Evolutionary conservation across 108 stramenopile genomes (phyloP).

Genomic region (Cyclotella sp.): DNA sequence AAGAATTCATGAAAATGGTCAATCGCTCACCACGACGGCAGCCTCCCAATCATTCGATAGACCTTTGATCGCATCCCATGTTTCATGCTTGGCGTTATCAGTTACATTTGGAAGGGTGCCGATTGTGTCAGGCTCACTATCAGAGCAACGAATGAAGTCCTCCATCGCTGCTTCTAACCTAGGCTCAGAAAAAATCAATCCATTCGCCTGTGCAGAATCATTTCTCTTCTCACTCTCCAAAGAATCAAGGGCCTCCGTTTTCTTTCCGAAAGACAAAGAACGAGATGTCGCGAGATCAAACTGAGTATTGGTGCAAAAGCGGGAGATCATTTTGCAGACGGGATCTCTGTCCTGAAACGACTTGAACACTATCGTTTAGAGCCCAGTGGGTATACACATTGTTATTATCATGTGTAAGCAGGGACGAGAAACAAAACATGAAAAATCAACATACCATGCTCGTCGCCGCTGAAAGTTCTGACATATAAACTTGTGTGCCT

Average conservation of each 20-base stretch:
- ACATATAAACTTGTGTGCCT: constrained; percentile 64
- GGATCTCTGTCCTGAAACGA: constrained; percentile 27
- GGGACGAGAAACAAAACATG: constrained; percentile 57
- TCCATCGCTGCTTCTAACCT: background rate
- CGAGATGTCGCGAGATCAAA: background rate
- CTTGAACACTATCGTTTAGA: background rate
- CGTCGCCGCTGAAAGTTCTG: constrained; percentile 47
- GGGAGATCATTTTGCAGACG: background rate
- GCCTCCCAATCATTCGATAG: constrained; percentile 19
- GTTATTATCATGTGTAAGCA: constrained; percentile 1
- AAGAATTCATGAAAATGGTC: background rate
- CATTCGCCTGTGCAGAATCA: background rate
- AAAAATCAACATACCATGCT: constrained; percentile 37
- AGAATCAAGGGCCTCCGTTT: background rate
- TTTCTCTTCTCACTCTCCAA: background rate
- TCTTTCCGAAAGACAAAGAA: background rate
- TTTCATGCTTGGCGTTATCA: background rate
- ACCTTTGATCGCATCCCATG: constrained; percentile 23
- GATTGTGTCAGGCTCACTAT: background rate
- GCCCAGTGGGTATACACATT: constrained; percentile 10
- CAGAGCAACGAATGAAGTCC: background rate
- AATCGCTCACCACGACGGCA: background rate
- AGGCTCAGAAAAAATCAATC: too few relatives aligned
- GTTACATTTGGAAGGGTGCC: background rate
- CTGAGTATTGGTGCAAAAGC: background rate